Base-by-base conservation (phyloP, 129 eudicot genomes). In the Scalesia atractyloides region DNA sequence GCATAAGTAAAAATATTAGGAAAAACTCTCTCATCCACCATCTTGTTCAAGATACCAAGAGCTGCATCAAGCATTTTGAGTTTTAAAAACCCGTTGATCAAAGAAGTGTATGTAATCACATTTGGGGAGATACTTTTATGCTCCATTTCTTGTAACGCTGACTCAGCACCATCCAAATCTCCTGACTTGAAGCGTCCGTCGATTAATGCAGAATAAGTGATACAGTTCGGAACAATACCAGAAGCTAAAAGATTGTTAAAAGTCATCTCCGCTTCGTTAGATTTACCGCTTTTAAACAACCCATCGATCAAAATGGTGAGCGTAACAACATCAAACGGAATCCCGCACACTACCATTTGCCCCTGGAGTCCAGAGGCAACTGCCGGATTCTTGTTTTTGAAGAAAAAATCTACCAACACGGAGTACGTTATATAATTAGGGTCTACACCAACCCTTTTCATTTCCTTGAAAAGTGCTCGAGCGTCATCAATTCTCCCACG, bases 341-440 rank as follows among this genome's bases (percentile, higher is more conserved):
- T 59, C 24, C 99, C 99, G 49, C 90, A 85, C 64, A 85, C 90
- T 41, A 95, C 89, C 96, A 95, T 86, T 74, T 86, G 97, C 80
- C 91, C 79, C 59, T 82, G 87, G 47, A 88, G 66, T 60, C 77
- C 85, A 51, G 72, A 58, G 36, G 96, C 88, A 70, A 73, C 84
- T 47, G 49, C 67, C 13, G 36, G 57, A 47, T 83, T 66, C 64
- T 72, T 70, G 20, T 17, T 60, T 82, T 86, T 95, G 41, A 84
- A 82, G 7, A 79, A 80, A 26, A 60, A 70, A 78, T 91, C 84
- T 11, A 95, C 24, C 13, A 95, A 79, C 43, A 77, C 57, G n/a
- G 95, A 72, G 67, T 84, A 95, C 3, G 91, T 86, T 16, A 86
- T 77, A 69, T 95, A 89, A 83, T 91, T 95, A 39, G 99, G 97